Conservation (phyloP, 495 filamentous ascomycete genomes). For the Elasticomyces elasticus region DNA sequence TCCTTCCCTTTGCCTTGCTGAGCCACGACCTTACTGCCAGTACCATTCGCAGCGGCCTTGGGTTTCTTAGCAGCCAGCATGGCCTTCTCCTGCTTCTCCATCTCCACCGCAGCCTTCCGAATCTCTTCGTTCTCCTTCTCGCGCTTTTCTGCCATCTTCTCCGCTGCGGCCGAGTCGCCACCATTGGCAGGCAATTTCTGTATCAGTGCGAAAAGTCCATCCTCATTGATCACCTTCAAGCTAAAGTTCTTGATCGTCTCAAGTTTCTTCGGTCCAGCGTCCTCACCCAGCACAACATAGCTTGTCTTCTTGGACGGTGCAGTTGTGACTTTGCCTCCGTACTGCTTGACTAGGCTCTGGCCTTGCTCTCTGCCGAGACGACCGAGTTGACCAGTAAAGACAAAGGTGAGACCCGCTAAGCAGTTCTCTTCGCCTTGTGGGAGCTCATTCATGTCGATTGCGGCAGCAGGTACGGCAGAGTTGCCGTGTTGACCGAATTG, state of each 20-base stretch:
- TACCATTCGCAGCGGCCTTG: conserved; percentile 7
- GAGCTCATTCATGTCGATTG: conserved; percentile 46
- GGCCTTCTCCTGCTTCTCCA: conserved; percentile 54
- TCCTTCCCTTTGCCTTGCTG: conserved; percentile 16
- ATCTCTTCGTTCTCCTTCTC: conserved; percentile 66
- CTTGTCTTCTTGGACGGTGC: conserved; percentile 84
- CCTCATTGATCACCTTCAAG: conserved; percentile 86
- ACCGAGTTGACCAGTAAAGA: conserved; percentile 87
- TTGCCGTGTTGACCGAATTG: conserved; percentile 48
- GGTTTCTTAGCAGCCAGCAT: conserved; percentile 9
- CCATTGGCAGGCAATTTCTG: conserved; percentile 73
- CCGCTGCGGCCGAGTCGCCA: conserved; percentile 77
- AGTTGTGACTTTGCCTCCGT: conserved; percentile 83
- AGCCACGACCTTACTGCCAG: conserved; percentile 1
- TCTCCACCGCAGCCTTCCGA: conserved; percentile 64
- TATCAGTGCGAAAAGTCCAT: conserved; percentile 84
- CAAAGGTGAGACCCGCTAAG: conserved; percentile 83
- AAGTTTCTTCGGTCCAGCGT: conserved; percentile 93
- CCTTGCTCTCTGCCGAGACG: conserved; percentile 76
- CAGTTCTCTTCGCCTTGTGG: conserved; percentile 83
- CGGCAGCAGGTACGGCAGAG: conserved; percentile 48
- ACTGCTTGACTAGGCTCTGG: conserved; percentile 75
- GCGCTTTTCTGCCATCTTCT: conserved; percentile 68
- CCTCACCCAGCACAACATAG: conserved; percentile 81
- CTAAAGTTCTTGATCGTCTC: conserved; percentile 64